Evolutionary conservation across 306 rosid genomes (phyloP).

Genomic region (Prunus mira): DNA sequence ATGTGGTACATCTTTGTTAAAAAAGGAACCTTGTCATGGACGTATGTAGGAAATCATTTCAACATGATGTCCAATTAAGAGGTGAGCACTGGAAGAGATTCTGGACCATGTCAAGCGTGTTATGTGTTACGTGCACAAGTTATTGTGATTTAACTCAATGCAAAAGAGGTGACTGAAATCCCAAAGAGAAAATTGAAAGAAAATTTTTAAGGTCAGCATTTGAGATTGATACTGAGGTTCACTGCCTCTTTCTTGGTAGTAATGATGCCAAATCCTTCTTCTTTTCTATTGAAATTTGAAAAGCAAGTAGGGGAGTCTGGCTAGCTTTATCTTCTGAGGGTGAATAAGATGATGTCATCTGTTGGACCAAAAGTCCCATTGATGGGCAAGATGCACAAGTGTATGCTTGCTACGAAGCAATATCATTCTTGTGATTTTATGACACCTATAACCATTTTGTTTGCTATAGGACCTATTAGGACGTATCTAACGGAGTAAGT

Average conservation of each 20-base stretch:
- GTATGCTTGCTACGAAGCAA: neutral
- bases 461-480: neutral
- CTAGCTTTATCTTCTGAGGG: neutral
- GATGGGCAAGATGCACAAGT: neutral
- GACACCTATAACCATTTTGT: neutral
- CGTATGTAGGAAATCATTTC: neutral
- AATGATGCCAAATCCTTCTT: neutral
- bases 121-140: neutral
- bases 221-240: neutral
- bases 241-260: neutral
- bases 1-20: neutral
- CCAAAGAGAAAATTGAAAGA: neutral
- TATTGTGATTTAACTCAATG: neutral
- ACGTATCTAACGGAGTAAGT: neutral
- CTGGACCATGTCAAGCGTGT: neutral
- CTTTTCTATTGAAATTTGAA: neutral
- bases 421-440: neutral
- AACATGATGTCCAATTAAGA: neutral
- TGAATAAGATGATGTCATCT: neutral
- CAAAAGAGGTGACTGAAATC: neutral
- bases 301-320: neutral
- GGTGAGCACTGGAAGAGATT: neutral
- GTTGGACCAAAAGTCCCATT: neutral
- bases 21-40: neutral
- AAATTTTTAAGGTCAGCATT: neutral